Base-by-base conservation (phyloP, 768 basidiomycete genomes). In the Cytidiella melzeri region DNA sequence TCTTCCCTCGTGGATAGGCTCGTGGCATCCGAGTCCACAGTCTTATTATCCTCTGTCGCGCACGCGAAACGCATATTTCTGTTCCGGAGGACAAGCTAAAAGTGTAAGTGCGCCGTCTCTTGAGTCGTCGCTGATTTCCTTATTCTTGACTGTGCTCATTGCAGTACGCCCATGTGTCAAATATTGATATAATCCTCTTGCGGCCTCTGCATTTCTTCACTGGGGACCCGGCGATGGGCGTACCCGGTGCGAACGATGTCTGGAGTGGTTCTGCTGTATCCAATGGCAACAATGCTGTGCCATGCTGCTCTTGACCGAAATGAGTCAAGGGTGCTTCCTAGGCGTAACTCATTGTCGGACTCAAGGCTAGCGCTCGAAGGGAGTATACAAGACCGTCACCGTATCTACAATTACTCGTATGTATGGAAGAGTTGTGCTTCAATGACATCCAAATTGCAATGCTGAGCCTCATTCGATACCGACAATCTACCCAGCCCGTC, bases 11-110 rank as follows among this genome's bases (percentile, higher is more conserved):
- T n/a, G n/a, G n/a, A n/a, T n/a, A n/a, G n/a, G n/a, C n/a, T n/a
- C n/a, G n/a, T n/a, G n/a, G n/a, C n/a, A n/a, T n/a, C n/a, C n/a
- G n/a, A n/a, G n/a, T n/a, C n/a, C n/a, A n/a, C n/a, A n/a, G n/a
- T n/a, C n/a, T n/a, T n/a, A n/a, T n/a, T n/a, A n/a, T n/a, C n/a
- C n/a, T n/a, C n/a, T n/a, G 37, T 46, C 36, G 6, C 11, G 18
- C 54, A 83, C 84, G 86, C 20, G 79, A 79, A 21, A 91, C 86
- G 1, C 90, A 92, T 60, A 82, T 92, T 45, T 85, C 87, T 20
- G 77, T 89, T 53, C 89, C 87, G 3, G 91, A 92, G 61, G 89
- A 91, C 63, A 92, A 85, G 86, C 87, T 89, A n/a, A n/a, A n/a
- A 27, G 87, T 90, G 83, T 87, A 70, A 56, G 83, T 73, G 15